Percentiles rank a stretch among this genome's conserved stretches.
Conservation (phyloP, 176 grass and related monocot species). For the maize (Zea mays) region DNA sequence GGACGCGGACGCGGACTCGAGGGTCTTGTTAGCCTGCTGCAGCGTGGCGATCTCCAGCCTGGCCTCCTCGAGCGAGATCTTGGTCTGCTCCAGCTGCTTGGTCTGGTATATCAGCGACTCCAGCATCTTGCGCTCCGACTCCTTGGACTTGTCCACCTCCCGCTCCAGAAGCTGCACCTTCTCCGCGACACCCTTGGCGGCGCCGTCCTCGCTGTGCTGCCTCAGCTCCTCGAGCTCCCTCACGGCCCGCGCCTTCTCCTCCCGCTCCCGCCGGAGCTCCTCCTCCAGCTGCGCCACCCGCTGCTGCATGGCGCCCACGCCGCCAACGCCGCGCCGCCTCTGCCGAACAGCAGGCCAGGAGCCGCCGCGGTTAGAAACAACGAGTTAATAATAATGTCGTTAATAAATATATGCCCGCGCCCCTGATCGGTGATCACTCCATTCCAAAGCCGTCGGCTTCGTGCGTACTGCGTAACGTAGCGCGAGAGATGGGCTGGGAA, state of each 20-base stretch:
- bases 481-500: not conserved
- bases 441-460: slow-evolving; percentile 1
- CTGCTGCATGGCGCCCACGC: slow-evolving; percentile 45
- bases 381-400: not conserved
- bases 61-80: slow-evolving; percentile 86
- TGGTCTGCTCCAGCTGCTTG: slow-evolving; percentile 86
- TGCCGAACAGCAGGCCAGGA: slow-evolving; percentile 17
- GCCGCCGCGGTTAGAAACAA: not conserved
- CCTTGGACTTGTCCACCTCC: slow-evolving; percentile 69
- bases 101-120: slow-evolving; percentile 85
- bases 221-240: slow-evolving; percentile 50
- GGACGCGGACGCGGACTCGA: slow-evolving; percentile 23
- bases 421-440: slow-evolving; percentile 2
- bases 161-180: slow-evolving; percentile 46
- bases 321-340: slow-evolving; percentile 26
- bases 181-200: slow-evolving; percentile 11
- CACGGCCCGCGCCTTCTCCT: slow-evolving; percentile 51
- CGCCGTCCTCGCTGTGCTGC: not conserved
- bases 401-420: too few relatives aligned
- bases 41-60: slow-evolving; percentile 73
- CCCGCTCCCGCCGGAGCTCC: slow-evolving; percentile 56
- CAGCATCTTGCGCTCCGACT: slow-evolving; percentile 91
- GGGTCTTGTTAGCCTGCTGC: slow-evolving; percentile 32
- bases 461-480: slow-evolving; percentile 20
- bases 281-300: slow-evolving; percentile 60